Percentiles rank a stretch among this genome's conserved stretches.
Conservation (phyloP, 805 yeast species). For the Hyphopichia homilentoma region DNA sequence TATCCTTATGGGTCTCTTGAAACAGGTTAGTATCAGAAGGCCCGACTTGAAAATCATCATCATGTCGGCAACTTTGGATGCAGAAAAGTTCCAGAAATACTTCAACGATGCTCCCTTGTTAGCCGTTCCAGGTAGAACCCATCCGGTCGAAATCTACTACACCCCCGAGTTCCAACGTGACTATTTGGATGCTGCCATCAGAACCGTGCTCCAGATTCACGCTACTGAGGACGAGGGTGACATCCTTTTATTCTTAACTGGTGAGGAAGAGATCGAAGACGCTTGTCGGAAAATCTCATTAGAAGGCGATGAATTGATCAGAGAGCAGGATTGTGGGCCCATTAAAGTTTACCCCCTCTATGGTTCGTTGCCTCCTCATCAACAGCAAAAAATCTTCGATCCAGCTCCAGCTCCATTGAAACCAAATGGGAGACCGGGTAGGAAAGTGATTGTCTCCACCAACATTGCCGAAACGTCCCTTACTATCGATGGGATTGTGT, state of each 20-base stretch:
- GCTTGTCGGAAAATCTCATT: slow-evolving; percentile 85
- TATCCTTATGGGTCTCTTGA: slow-evolving; percentile 90
- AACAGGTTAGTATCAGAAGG: slow-evolving; percentile 75
- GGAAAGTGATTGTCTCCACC: slow-evolving; percentile 89
- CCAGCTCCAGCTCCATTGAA: slow-evolving; percentile 77
- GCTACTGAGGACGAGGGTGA: slow-evolving; percentile 96
- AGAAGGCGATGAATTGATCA: slow-evolving; percentile 82
- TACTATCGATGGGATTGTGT: slow-evolving; percentile 96
- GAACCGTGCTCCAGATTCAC: slow-evolving; percentile 94
- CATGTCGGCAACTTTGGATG: slow-evolving; percentile 98
- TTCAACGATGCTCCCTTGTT: slow-evolving; percentile 89
- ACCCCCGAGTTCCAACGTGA: slow-evolving; percentile 97
- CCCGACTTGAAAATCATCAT: slow-evolving; percentile 87
- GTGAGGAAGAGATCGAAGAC: slow-evolving; percentile 98
- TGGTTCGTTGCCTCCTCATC: slow-evolving; percentile 95
- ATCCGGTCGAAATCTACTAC: slow-evolving; percentile 93
- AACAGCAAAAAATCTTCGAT: slow-evolving; percentile 90
- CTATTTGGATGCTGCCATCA: slow-evolving; percentile 88
- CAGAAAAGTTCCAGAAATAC: slow-evolving; percentile 89
- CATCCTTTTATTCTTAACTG: slow-evolving; percentile 80
- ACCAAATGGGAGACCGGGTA: slow-evolving; percentile 84
- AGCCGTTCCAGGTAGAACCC: slow-evolving; percentile 98
- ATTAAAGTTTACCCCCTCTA: slow-evolving; percentile 86
- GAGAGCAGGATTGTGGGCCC: slow-evolving; percentile 92
- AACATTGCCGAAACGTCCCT: slow-evolving; percentile 97